A percentile compares a stretch with the other conserved stretches of the same genome.
These are phyloP conservation scores for Exsudoporus frostii DNA, from an alignment of 768 basidiomycete species.

Conservation along the genomic window DNA sequence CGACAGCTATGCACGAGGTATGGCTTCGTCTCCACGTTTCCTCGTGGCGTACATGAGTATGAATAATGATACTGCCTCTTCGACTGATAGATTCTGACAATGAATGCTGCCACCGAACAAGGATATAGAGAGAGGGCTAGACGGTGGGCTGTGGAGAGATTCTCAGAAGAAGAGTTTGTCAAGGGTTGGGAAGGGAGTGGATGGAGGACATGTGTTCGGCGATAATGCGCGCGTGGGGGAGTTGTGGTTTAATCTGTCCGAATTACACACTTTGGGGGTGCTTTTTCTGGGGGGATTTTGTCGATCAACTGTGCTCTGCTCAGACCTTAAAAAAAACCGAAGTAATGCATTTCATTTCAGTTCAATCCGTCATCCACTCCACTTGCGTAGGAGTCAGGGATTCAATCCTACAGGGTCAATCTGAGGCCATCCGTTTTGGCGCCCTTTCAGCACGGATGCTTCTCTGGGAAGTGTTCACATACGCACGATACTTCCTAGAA, in stretches of 20 bases:
- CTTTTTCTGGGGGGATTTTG: neutral
- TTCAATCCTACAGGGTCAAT: neutral
- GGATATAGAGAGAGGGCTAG: slow-evolving; percentile 69
- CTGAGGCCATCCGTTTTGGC: too few relatives aligned
- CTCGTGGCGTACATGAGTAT: neutral
- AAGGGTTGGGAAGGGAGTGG: slow-evolving; percentile 67
- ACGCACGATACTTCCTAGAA: too few relatives aligned
- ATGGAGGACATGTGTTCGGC: slow-evolving; percentile 41
- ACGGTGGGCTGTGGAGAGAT: slow-evolving; percentile 65
- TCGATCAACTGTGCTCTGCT: neutral
- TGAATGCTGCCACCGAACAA: slow-evolving; percentile 52
- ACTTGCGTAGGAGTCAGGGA: neutral
- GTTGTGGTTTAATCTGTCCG: neutral
- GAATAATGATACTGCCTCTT: slow-evolving; percentile 11
- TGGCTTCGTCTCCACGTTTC: neutral
- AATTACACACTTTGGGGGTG: neutral
- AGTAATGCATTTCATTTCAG: neutral
- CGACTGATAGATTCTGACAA: slow-evolving; percentile 38
- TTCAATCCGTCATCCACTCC: too few relatives aligned
- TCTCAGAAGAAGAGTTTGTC: slow-evolving; percentile 77
- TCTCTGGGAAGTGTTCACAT: too few relatives aligned
- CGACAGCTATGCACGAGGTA: slow-evolving; percentile 59
- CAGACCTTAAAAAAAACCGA: neutral
- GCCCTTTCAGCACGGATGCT: too few relatives aligned
- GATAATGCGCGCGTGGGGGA: neutral